A percentile compares a stretch with the other conserved stretches of the same genome.
Conservation (phyloP, 768 basidiomycete genomes). For the Tulasnella sp. region DNA sequence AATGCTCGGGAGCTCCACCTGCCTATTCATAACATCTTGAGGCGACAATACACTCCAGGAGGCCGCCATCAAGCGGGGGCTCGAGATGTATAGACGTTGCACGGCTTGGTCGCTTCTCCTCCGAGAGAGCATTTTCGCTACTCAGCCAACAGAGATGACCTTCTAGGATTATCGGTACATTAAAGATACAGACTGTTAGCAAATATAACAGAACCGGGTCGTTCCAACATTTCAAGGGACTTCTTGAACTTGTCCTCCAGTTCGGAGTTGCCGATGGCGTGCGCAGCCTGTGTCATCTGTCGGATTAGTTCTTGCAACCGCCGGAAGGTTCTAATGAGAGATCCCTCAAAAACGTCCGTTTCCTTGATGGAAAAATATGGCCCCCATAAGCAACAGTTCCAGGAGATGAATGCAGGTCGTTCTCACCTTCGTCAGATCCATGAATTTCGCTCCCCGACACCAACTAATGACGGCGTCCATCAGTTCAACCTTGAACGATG, state of each 20-base stretch:
- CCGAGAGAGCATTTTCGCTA: no score
- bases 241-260: constrained; percentile 90
- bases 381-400: neutral
- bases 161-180: neutral
- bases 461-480: constrained; percentile 98
- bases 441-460: constrained; percentile 96
- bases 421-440: constrained; percentile 88
- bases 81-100: no score
- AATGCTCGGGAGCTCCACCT: no score
- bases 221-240: constrained; percentile 82
- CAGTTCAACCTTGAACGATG: constrained; percentile 94
- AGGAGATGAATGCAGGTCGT: neutral
- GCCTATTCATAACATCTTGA: no score
- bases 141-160: no score
- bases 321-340: constrained; percentile 90
- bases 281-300: constrained; percentile 92
- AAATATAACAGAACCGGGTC: constrained; percentile 89
- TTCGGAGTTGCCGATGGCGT: constrained; percentile 92
- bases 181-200: constrained; percentile 75
- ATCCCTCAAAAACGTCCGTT: constrained; percentile 95
- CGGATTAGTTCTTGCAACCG: constrained; percentile 87
- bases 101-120: no score
- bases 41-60: no score
- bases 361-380: constrained; percentile 39
- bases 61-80: no score